A percentile compares a stretch with the other conserved stretches of the same genome.
Evolutionary conservation across 192 early-diverging fungal species (phyloP).

Genomic region (Entomortierella lignicola): DNA sequence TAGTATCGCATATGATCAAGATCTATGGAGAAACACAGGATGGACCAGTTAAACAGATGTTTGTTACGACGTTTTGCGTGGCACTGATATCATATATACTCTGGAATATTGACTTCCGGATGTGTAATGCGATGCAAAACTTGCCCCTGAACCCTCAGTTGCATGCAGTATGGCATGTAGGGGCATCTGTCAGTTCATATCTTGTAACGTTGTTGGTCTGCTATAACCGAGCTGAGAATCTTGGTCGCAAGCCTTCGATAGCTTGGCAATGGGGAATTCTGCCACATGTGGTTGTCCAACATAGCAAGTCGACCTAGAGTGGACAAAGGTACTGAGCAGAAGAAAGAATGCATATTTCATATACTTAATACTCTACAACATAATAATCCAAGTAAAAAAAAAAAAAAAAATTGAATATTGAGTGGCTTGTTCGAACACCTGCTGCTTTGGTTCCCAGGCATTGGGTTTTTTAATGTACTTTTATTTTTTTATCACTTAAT

Average conservation of each 20-base stretch:
- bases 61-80: neutral
- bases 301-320: constrained; percentile 7
- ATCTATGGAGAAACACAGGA: constrained; percentile 27
- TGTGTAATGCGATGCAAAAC: constrained; percentile 39
- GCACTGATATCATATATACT: constrained; percentile 18
- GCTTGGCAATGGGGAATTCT: constrained; percentile 31
- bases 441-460: too few relatives aligned
- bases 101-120: constrained; percentile 45
- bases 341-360: too few relatives aligned
- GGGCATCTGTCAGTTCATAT: constrained; percentile 29
- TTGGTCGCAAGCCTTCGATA: constrained; percentile 21
- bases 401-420: too few relatives aligned
- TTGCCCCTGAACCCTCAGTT: constrained; percentile 39
- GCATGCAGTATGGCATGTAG: constrained; percentile 44
- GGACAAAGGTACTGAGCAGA: too few relatives aligned
- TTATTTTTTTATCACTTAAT: too few relatives aligned
- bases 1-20: constrained; percentile 38
- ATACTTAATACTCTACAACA: too few relatives aligned
- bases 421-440: neutral
- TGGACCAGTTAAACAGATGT: constrained; percentile 10
- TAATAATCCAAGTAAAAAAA: too few relatives aligned
- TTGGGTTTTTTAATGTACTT: too few relatives aligned
- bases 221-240: constrained; percentile 35
- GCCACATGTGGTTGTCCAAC: constrained; percentile 33
- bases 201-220: constrained; percentile 31